phyloP scores from a whole-genome alignment of 129 eudicot species.

The Artemisia argyi region DNA sequence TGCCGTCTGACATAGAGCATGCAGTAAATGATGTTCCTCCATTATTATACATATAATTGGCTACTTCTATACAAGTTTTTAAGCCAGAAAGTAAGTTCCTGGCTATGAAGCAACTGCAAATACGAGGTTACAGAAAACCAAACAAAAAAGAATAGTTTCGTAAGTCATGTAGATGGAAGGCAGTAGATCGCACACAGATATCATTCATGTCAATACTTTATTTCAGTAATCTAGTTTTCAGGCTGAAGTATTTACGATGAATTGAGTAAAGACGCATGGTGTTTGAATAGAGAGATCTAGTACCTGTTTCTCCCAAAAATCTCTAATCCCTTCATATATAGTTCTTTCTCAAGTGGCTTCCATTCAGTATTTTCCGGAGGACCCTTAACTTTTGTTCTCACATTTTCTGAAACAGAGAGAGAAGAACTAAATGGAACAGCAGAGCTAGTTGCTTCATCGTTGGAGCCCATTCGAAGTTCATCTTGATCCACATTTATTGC shows the following conservation, averaged over 20 bases:
- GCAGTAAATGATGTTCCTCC: conserved; percentile 43
- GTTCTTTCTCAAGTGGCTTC: conserved; percentile 90
- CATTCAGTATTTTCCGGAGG: conserved; percentile 39
- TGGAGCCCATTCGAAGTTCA: conserved; percentile 19
- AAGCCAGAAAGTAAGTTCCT: conserved; percentile 85
- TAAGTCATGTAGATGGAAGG: conserved; percentile 1
- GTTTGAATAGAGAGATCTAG: conserved; percentile 6
- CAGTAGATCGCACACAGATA: conserved; percentile 13
- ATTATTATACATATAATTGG: conserved; percentile 64
- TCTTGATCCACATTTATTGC: conserved; percentile 24
- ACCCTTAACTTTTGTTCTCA: conserved; percentile 19
- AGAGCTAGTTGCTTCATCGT: conserved; percentile 30
- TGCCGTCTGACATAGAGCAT: conserved; percentile 48
- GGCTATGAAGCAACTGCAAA: conserved; percentile 87
- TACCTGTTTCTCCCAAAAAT: conserved; percentile 98
- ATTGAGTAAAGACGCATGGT: not conserved
- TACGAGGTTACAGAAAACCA: conserved; percentile 23
- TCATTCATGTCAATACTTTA: conserved; percentile 12
- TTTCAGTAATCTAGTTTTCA: conserved; percentile 7
- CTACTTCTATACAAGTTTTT: conserved; percentile 90
- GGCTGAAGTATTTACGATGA: not conserved
- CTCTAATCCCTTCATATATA: conserved; percentile 82
- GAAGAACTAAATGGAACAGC: conserved; percentile 10
- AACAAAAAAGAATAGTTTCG: conserved; percentile 17
- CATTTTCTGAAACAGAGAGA: not conserved